Base-by-base conservation (phyloP, 1,139 yeast genomes). In the Geotrichum europaeum region DNA sequence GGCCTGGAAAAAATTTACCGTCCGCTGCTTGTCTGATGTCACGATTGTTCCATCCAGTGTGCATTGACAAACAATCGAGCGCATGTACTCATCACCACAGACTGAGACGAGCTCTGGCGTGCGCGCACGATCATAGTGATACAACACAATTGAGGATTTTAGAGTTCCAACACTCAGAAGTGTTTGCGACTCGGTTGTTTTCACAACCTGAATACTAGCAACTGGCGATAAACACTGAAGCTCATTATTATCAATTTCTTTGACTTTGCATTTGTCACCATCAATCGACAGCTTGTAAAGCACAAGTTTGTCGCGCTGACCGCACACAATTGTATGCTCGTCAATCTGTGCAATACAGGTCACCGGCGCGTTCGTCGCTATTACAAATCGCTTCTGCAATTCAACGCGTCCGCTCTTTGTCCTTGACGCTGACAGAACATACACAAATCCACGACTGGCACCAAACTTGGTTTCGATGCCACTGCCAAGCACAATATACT, bases 71-170 rank as follows among this genome's bases (percentile, higher is more conserved):
- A 59, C 24, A 9, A 43, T 32, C 9, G 58, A 52, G 3, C 61
- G 72, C 5, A 64, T 54, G 43, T 67, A 55, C 10, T 73, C 73
- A 47, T 74, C 69, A 34, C 75, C 75, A 68, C 75, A 82, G 30
- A 84, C 78, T 57, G 87, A 76, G 62, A 86, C 74, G 7, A 55
- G 49, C 12, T 34, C 52, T 15, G 49, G 30, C 1, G 40, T 4
- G 18, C 28, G 22, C n/a, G 32, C 22, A 4, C 13, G 3, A 25
- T 20, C 36, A 18, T 28, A n/a, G 18, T 47, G 18, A 47, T 45
- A 53, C 20, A 40, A 18, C 18, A 40, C 20, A 40, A 40, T n/a
- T 4, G 47, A 40, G 20, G 20, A 15, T 7, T 4, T n/a, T 7
- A n/a, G 6, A 51, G 53, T 28, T 32, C 57, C 55, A 13, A 53